A percentile compares a stretch with the other conserved stretches of the same genome.
Evolutionary conservation across 176 grass and related monocot genomes (phyloP).

Genomic region (Tillandsia leiboldiana): DNA sequence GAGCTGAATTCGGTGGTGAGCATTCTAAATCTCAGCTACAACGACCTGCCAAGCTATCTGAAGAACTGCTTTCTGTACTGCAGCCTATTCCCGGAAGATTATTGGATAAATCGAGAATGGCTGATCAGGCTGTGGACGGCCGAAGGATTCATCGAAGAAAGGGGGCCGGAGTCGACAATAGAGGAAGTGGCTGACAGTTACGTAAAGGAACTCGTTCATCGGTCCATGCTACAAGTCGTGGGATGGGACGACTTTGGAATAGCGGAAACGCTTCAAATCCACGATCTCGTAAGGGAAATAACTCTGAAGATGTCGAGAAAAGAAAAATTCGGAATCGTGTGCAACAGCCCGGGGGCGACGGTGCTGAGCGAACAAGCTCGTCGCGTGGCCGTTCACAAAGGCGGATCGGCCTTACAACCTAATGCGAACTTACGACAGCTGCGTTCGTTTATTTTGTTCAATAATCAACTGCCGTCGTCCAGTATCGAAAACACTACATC

Average conservation of each 20-base stretch:
- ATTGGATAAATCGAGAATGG: constrained; percentile 21
- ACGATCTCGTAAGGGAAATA: constrained; percentile 41
- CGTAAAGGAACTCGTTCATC: constrained; percentile 23
- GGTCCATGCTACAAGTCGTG: constrained; percentile 31
- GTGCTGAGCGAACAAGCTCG: neutral
- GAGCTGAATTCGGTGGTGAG: constrained; percentile 22
- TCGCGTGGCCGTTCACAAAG: constrained; percentile 18
- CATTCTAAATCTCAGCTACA: constrained; percentile 35
- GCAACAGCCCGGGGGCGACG: neutral
- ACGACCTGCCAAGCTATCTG: constrained; percentile 29
- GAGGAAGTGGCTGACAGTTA: constrained; percentile 33
- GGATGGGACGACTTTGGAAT: constrained; percentile 21
- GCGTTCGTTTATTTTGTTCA: constrained; percentile 23
- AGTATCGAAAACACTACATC: constrained; percentile 17
- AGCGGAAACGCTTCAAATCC: constrained; percentile 21
- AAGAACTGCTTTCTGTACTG: constrained; percentile 42
- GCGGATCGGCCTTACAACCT: neutral
- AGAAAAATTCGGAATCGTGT: constrained; percentile 23
- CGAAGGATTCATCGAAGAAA: constrained; percentile 41
- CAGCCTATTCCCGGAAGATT: constrained; percentile 36
- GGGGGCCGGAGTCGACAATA: constrained; percentile 1
- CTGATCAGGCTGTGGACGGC: constrained; percentile 36
- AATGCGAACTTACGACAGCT: constrained; percentile 1
- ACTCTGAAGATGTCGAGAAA: constrained; percentile 23
- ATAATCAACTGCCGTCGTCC: constrained; percentile 5